phyloP scores from a whole-genome alignment of 1,284 basidiomycete genomes.

The Leccinum subrobustum region DNA sequence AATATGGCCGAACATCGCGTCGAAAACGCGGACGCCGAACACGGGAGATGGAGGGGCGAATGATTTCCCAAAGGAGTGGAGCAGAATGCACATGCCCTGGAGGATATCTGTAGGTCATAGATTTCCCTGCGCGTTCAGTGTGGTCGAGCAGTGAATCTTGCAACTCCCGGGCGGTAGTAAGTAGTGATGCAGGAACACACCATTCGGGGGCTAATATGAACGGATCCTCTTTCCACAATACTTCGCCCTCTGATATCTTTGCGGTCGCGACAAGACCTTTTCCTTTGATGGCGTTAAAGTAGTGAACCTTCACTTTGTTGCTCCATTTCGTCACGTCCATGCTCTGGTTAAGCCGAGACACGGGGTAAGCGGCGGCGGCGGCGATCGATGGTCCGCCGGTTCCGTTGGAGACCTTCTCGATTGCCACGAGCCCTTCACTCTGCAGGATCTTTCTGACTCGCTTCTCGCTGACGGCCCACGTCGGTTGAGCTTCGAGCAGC shows the following conservation, averaged over 20 bases:
- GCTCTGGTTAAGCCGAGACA: constrained; percentile 64
- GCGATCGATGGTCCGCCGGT: not conserved
- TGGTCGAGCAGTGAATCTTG: not conserved
- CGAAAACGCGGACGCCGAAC: constrained; percentile 43
- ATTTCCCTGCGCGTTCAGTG: constrained; percentile 54
- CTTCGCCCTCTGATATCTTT: constrained; percentile 66
- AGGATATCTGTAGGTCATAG: constrained; percentile 59
- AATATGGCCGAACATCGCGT: constrained; percentile 63
- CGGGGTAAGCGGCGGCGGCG: constrained; percentile 43
- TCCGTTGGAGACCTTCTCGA: constrained; percentile 17
- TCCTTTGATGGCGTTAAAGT: constrained; percentile 73
- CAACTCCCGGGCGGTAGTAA: not conserved
- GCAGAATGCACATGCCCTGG: constrained; percentile 63
- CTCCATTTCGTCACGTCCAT: constrained; percentile 65
- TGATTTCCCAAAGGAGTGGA: constrained; percentile 55
- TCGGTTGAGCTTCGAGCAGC: constrained; percentile 56
- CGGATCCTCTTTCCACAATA: constrained; percentile 82
- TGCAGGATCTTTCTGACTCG: constrained; percentile 71
- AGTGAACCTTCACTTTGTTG: constrained; percentile 62
- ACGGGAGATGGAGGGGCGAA: constrained; percentile 50
- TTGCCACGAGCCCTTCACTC: constrained; percentile 49
- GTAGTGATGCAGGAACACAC: constrained; percentile 37
- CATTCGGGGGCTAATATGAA: constrained; percentile 72
- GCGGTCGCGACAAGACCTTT: constrained; percentile 80
- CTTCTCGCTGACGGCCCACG: constrained; percentile 82